Base-by-base conservation (phyloP, 2,329 filamentous ascomycete genomes). In the Helotiales sp. region DNA sequence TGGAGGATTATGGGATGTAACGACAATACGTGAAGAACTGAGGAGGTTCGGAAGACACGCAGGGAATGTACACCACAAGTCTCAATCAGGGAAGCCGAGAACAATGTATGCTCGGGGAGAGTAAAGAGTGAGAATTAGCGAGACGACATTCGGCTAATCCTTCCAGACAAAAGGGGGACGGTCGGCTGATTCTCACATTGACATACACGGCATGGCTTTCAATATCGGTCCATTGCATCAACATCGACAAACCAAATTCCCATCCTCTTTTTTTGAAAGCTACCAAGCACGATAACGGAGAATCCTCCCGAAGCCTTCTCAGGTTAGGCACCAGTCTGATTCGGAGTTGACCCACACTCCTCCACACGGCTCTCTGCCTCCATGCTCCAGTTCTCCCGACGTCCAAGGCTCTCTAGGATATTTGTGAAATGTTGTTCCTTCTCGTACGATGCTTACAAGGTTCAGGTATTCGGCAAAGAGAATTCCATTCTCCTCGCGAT, bases 371-470 rank as follows among this genome's bases (percentile, higher is more conserved):
- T 30, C 34, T 51, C 53, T 25, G 8, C 27, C 44, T 27, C 44
- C 34, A 17, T 50, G 44, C 22, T 55, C 53, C 25, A 55, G 24
- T 27, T 55, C 53, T 29, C 22, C n/a, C n/a, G 34, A 9, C n/a
- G 55, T 54, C 40, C 44, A 58, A 2, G 55, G 55, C 3, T 42
- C 8, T 7, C 24, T 40, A 1, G 55, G 55, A 27, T 40, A 58
- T 33, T 30, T 54, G 44, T 50, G 50, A 27, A 53, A 58, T 15
- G 40, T 27, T 17, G 48, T 50, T 30, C 50, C 55, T 38, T 53
- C 55, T 50, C 44, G 50, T 44, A 58, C 31, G 15, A 58, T 42
- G 40, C 50, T 58, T 8, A 58, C 55, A 19, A 54, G 55, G 25
- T 40, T 38, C 17, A 58, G 40, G 17, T 49, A 58, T 30, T 54